Conservation (phyloP, 495 filamentous ascomycete species). For the Bathelium albidoporum region DNA sequence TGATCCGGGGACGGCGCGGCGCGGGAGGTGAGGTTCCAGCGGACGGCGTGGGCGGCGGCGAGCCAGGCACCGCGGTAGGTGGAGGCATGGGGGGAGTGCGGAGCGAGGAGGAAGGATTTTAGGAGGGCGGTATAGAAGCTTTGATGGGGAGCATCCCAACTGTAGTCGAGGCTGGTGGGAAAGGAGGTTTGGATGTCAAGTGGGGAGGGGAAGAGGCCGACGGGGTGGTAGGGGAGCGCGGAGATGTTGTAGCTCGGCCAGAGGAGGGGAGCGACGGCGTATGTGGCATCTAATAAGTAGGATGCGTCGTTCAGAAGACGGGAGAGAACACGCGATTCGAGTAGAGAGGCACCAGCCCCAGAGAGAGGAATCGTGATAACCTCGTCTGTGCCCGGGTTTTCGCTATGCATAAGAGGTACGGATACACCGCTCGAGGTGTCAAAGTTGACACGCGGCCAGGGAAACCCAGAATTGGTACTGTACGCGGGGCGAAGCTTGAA, state of each 20-base stretch:
- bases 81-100: slow-evolving; percentile 15
- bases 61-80: slow-evolving; percentile 19
- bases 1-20: slow-evolving; percentile 17
- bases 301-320: slow-evolving; percentile 20
- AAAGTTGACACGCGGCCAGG: slow-evolving; percentile 28
- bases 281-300: slow-evolving; percentile 21
- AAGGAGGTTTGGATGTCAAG: slow-evolving; percentile 23
- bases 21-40: slow-evolving; percentile 16
- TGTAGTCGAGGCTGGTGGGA: slow-evolving; percentile 14
- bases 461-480: slow-evolving; percentile 26
- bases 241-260: slow-evolving; percentile 19
- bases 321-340: slow-evolving; percentile 23
- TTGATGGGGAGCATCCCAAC: slow-evolving; percentile 18
- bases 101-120: slow-evolving; percentile 23
- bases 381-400: slow-evolving; percentile 6
- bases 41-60: slow-evolving; percentile 19
- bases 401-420: slow-evolving; percentile 1
- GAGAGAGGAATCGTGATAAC: slow-evolving; percentile 10
- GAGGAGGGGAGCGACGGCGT: slow-evolving; percentile 27
- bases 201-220: slow-evolving; percentile 13
- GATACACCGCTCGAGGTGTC: slow-evolving; percentile 11
- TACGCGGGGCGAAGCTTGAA: slow-evolving; percentile 24
- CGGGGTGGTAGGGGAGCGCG: slow-evolving; percentile 19
- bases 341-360: slow-evolving; percentile 21
- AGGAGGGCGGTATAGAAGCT: slow-evolving; percentile 26